These are phyloP conservation scores for Yamadazyma takamatsuzukensis DNA, from an alignment of 805 yeast species.

Conservation along the genomic window DNA sequence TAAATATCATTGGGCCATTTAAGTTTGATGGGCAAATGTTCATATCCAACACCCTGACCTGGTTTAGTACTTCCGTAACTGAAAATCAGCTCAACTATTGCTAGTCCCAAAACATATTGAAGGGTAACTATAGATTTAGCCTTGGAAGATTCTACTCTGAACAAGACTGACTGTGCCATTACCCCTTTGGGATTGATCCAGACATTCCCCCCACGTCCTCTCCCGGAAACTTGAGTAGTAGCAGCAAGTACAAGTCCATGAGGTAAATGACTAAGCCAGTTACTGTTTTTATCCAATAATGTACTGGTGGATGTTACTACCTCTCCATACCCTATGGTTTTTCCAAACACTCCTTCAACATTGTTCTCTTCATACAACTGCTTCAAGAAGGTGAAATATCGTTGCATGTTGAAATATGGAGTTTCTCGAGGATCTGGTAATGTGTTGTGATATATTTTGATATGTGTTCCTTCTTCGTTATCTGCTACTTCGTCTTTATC, in stretches of 20 bases:
- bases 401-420: slow-evolving; percentile 66
- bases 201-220: slow-evolving; percentile 91
- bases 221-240: slow-evolving; percentile 81
- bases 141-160: slow-evolving; percentile 47
- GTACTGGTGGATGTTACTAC: slow-evolving; percentile 86
- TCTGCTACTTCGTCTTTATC: slow-evolving; percentile 23
- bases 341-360: slow-evolving; percentile 48
- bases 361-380: slow-evolving; percentile 16
- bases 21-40: slow-evolving; percentile 70
- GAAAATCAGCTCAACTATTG: slow-evolving; percentile 73
- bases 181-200: slow-evolving; percentile 97
- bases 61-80: slow-evolving; percentile 44
- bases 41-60: slow-evolving; percentile 52
- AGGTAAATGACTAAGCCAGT: slow-evolving; percentile 57
- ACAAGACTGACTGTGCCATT: slow-evolving; percentile 71
- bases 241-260: slow-evolving; percentile 70
- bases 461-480: slow-evolving; percentile 39
- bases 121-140: slow-evolving; percentile 68
- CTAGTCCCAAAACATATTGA: slow-evolving; percentile 82
- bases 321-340: slow-evolving; percentile 71
- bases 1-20: slow-evolving; percentile 98
- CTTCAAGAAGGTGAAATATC: slow-evolving; percentile 48
- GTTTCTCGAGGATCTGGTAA: slow-evolving; percentile 54
- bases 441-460: slow-evolving; percentile 43
- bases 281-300: slow-evolving; percentile 68